These are phyloP conservation scores for Rhytidiadelphus loreus DNA, from an alignment of 225 moss, liverwort and hornwort species.

Conservation along the genomic window DNA sequence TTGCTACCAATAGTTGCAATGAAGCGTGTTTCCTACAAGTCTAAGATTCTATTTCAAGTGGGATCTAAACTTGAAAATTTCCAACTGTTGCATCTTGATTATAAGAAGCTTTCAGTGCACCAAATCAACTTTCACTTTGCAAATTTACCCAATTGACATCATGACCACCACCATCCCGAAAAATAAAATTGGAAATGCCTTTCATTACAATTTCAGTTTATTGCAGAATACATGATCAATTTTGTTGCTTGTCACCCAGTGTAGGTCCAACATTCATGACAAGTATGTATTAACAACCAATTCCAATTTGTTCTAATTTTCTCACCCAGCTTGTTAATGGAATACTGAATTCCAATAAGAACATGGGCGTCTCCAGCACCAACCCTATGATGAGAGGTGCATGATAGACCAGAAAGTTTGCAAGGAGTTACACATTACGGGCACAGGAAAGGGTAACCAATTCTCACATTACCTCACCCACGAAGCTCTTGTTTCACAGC, in stretches of 20 bases:
- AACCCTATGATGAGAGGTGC: neutral
- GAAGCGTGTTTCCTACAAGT: neutral
- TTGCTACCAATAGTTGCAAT: neutral
- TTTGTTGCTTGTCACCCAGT: too few relatives aligned
- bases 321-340: neutral
- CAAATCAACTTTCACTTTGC: neutral
- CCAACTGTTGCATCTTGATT: neutral
- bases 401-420: neutral
- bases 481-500: neutral
- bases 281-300: fast-evolving
- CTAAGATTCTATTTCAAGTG: neutral
- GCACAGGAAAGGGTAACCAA: neutral
- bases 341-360: neutral
- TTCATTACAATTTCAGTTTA: neutral
- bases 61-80: neutral
- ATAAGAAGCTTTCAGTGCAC: neutral
- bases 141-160: too few relatives aligned
- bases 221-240: neutral
- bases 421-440: neutral
- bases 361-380: neutral
- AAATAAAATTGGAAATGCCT: neutral
- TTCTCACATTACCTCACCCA: neutral
- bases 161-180: too few relatives aligned
- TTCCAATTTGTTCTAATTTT: neutral
- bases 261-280: neutral